Conservation (phyloP, 1,284 basidiomycete species). For the Marasmius oreades region DNA sequence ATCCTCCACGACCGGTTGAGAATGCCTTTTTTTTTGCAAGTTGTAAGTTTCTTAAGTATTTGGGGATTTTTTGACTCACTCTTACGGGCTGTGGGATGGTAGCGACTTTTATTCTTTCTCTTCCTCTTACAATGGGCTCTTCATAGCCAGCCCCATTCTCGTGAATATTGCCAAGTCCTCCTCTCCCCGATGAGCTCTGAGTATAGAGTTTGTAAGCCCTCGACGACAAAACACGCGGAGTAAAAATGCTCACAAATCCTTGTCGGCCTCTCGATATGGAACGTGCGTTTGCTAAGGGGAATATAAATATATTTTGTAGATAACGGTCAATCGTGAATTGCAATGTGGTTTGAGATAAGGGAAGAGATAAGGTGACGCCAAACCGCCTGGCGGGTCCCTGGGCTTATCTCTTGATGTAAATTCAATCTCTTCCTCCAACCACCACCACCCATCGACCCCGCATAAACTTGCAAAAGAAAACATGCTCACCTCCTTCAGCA, state of each 20-base stretch:
- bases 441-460: not conserved
- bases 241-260: not conserved
- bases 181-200: not conserved
- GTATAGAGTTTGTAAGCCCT: not conserved
- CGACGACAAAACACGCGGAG: not conserved
- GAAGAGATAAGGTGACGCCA: not conserved
- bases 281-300: not conserved
- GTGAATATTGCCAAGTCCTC: not conserved
- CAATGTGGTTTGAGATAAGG: not conserved
- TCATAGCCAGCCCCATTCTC: not conserved
- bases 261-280: not conserved
- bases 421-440: not conserved
- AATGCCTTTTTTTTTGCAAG: not conserved
- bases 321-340: too few species aligned
- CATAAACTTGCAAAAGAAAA: not conserved
- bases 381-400: not conserved
- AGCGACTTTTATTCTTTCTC: not conserved
- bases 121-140: not conserved
- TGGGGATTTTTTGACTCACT: not conserved
- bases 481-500: not conserved
- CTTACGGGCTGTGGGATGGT: not conserved
- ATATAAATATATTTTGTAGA: not conserved
- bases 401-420: not conserved
- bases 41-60: too few species aligned
- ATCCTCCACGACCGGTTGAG: not conserved